These are phyloP conservation scores for Metschnikowia sp. DNA, from an alignment of 805 yeast genomes.

Conservation along the genomic window DNA sequence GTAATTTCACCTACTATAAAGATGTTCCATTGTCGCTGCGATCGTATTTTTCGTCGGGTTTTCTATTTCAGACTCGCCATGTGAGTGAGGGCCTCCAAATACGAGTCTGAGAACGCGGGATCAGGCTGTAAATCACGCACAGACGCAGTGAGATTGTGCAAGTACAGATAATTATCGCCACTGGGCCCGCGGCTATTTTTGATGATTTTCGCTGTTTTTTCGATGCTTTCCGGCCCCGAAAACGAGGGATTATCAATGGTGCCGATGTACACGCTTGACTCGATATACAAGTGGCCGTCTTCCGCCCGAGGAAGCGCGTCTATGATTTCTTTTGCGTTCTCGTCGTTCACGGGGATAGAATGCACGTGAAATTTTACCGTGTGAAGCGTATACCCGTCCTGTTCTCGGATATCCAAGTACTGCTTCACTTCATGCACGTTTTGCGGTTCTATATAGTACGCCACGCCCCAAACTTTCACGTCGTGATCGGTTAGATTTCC, in stretches of 20 bases:
- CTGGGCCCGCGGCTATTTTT: constrained; percentile 66
- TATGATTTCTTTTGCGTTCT: neutral
- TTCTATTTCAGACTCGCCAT: neutral
- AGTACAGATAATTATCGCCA: constrained; percentile 75
- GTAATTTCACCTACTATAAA: too few species aligned
- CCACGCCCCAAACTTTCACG: constrained; percentile 71
- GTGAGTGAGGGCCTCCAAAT: constrained; percentile 24
- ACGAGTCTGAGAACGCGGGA: constrained; percentile 25
- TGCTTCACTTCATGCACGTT: constrained; percentile 58
- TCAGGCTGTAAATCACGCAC: constrained; percentile 24
- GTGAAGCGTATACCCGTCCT: constrained; percentile 80
- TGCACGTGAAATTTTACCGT: constrained; percentile 59
- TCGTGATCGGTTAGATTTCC: constrained; percentile 35
- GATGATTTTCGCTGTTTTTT: constrained; percentile 60
- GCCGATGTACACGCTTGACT: constrained; percentile 76
- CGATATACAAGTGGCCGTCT: constrained; percentile 42
- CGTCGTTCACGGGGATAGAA: constrained; percentile 7
- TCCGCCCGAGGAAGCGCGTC: constrained; percentile 15
- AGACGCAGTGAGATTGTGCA: constrained; percentile 52
- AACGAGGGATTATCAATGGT: constrained; percentile 78
- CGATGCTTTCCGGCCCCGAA: constrained; percentile 71
- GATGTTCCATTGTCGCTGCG: too few species aligned
- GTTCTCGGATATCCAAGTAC: constrained; percentile 79
- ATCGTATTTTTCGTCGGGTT: neutral
- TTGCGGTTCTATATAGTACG: constrained; percentile 72